Conservation (phyloP, 768 basidiomycete species). For the Termitomyces sp. region DNA sequence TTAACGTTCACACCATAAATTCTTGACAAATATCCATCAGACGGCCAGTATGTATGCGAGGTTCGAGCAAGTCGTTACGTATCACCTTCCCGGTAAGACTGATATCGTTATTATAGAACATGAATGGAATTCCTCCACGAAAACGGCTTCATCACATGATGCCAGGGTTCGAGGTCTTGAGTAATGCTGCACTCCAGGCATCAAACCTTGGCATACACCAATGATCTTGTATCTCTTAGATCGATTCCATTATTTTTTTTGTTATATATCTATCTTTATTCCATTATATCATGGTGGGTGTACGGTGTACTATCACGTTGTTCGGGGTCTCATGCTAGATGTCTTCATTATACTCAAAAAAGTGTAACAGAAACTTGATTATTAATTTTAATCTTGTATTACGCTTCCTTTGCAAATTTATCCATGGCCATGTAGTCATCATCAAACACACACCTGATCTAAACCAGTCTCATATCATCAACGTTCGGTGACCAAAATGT, state of each 20-base stretch:
- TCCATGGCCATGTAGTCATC: not conserved
- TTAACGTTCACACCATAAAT: not conserved
- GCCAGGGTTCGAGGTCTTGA: constrained; percentile 50
- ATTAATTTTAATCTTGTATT: constrained; percentile 1
- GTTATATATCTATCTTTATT: constrained; percentile 10
- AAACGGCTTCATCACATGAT: constrained; percentile 67
- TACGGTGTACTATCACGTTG: constrained; percentile 2
- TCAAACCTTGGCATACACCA: constrained; percentile 51
- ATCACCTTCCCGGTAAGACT: constrained; percentile 14
- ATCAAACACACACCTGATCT: not conserved
- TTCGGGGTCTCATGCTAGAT: constrained; percentile 5
- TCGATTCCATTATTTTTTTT: not conserved
- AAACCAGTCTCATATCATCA: not conserved
- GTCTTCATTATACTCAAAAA: not conserved
- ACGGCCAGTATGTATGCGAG: constrained; percentile 42
- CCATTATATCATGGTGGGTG: constrained; percentile 3
- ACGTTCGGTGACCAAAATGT: not conserved
- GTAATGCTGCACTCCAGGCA: constrained; percentile 45
- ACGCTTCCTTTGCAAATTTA: not conserved
- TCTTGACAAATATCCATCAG: constrained; percentile 17
- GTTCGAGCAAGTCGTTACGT: constrained; percentile 23
- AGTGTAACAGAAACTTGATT: constrained; percentile 10
- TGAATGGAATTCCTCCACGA: constrained; percentile 49
- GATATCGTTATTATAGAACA: constrained; percentile 32
- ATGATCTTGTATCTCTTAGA: constrained; percentile 22